Evolutionary conservation across 169 alveolate genomes (phyloP), one percentile per base, ranked within the genome.

Genomic region (Besnoitia besnoiti): DNA sequence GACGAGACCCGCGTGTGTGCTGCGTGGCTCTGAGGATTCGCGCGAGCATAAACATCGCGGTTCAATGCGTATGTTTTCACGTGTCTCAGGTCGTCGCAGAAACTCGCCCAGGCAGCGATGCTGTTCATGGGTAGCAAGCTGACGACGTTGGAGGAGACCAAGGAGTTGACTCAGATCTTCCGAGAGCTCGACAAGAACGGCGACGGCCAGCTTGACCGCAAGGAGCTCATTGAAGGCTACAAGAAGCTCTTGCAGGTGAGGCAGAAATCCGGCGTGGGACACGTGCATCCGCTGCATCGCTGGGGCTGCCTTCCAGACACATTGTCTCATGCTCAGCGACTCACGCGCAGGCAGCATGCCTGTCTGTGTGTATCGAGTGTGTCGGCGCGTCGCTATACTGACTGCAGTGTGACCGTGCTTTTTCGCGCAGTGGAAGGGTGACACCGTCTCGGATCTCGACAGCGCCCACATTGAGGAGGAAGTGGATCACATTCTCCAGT

Each of bases 401-500:
- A 10, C 19, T 10, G 62, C 19, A 19, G 62, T 50, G 62, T 50
- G 62, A 50, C 62, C 19, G 19, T 50, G 10, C 30, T 89, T 90
- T 88, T 90, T 90, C 67, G 91, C 93, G 39, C 91, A 96, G 91
- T 91, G 93, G 85, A 93, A 91, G 79, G 91, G 95, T 14, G 95
- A 94, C 35, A 33, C 84, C n/a, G 89, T 50, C 35, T 44, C 67
- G 0, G 89, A 90, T 19, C 24, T 93, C 93, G 94, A 55, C 76
- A 90, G n/a, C 51, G 96, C 95, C 92, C 94, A 94, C 55, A 98
- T 98, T 21, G 99, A 98, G 67, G 96, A 93, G 88, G 99, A 98
- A 85, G 99, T 99, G 10, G 99, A 98, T 88, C 97, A 96, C 80
- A 98, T 98, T 30, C 95, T 99, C 95, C 94, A 93, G 67, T 96